phyloP scores from a whole-genome alignment of 176 grass and related monocot species.

The Oryza coarctata region DNA sequence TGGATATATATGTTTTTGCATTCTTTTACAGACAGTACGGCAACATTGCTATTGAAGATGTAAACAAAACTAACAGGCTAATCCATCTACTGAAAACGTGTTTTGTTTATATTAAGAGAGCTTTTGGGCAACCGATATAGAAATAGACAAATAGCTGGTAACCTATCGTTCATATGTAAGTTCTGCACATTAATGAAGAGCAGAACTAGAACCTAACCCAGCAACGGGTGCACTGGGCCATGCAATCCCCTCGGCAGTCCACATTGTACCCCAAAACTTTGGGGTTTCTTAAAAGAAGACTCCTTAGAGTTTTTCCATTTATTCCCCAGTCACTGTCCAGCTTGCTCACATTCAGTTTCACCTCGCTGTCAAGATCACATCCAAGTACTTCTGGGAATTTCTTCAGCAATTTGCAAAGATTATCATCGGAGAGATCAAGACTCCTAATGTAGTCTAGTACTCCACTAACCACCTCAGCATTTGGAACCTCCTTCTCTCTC shows the following conservation, averaged over 20 bases:
- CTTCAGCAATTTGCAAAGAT: constrained; percentile 81
- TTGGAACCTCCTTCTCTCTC: constrained; percentile 57
- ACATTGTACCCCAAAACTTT: constrained; percentile 92
- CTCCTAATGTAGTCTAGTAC: constrained; percentile 59
- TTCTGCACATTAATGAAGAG: constrained; percentile 1
- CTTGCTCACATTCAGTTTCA: constrained; percentile 64
- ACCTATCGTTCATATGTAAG: background rate
- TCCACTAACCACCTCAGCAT: constrained; percentile 34
- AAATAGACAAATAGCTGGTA: background rate
- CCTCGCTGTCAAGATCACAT: constrained; percentile 67
- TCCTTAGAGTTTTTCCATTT: constrained; percentile 66
- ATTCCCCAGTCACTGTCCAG: constrained; percentile 91
- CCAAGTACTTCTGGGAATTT: constrained; percentile 95
- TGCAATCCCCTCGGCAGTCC: constrained; percentile 89
- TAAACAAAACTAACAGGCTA: constrained; percentile 1
- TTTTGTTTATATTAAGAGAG: background rate
- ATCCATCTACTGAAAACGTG: background rate
- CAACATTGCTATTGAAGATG: background rate
- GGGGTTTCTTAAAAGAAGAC: constrained; percentile 77
- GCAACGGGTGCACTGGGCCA: constrained; percentile 79
- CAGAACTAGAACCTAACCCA: constrained; percentile 81
- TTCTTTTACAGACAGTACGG: constrained; percentile 3
- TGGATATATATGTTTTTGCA: constrained; percentile 5
- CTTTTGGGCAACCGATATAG: background rate
- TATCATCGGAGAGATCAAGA: constrained; percentile 67